Percentiles rank a stretch among this genome's conserved stretches.
These are phyloP conservation scores for Pseudonitzschia pungens DNA, from an alignment of 108 stramenopile species.

Conservation along the genomic window DNA sequence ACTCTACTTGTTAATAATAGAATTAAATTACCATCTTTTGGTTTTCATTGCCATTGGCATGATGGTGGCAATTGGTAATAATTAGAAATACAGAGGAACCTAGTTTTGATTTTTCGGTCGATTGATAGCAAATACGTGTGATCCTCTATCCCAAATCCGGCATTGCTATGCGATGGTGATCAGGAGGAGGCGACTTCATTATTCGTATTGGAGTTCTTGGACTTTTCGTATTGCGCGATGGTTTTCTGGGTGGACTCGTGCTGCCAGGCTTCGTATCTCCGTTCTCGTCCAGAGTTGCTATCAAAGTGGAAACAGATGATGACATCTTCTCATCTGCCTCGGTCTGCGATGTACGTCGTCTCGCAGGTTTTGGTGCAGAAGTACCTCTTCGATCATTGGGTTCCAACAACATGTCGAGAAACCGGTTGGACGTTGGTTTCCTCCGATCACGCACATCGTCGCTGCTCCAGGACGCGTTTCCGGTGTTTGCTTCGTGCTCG, in stretches of 20 bases:
- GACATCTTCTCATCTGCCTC: too few relatives aligned
- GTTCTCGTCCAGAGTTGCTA: too few relatives aligned
- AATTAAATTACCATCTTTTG: too few relatives aligned
- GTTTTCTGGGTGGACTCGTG: neutral
- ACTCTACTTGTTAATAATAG: too few relatives aligned
- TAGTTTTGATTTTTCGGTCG: too few relatives aligned
- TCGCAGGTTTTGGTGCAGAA: too few relatives aligned
- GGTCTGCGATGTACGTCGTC: too few relatives aligned
- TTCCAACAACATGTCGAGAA: constrained; percentile 2
- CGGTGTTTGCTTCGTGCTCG: neutral
- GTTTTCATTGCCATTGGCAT: too few relatives aligned
- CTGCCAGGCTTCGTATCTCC: neutral
- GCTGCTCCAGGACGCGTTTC: constrained; percentile 7
- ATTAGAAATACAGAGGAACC: neutral
- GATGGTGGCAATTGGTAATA: neutral
- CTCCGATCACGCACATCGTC: neutral
- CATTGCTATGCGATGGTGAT: neutral
- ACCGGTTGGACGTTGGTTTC: neutral
- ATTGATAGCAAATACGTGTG: neutral
- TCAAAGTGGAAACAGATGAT: too few relatives aligned
- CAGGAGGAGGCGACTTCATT: neutral
- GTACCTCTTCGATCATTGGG: neutral
- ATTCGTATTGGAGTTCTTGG: neutral
- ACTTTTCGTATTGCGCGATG: neutral
- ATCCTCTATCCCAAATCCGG: neutral